phyloP scores from a whole-genome alignment of 129 eudicot species.

The Smallanthus sonchifolius region DNA sequence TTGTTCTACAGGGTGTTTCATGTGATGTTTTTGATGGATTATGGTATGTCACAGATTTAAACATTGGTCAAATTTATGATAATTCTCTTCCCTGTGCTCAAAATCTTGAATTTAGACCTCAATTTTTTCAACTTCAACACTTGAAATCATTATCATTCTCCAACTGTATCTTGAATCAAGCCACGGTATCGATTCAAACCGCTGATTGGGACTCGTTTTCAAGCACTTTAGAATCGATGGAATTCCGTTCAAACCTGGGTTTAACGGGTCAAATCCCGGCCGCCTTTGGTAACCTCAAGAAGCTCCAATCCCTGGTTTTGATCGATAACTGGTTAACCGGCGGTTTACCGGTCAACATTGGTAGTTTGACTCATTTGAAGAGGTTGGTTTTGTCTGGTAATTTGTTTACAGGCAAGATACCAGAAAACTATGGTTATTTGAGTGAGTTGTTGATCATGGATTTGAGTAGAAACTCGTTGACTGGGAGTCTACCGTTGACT shows the following conservation, averaged over 20 bases:
- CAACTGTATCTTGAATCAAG: constrained; percentile 46
- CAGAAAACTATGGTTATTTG: constrained; percentile 50
- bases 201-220: constrained; percentile 49
- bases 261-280: constrained; percentile 53
- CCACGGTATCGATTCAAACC: constrained; percentile 41
- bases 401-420: constrained; percentile 44
- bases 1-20: constrained; percentile 64
- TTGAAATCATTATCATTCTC: constrained; percentile 64
- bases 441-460: constrained; percentile 62
- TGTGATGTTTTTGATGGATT: constrained; percentile 77
- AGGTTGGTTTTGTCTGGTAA: constrained; percentile 66
- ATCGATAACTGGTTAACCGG: constrained; percentile 59
- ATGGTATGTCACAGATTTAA: constrained; percentile 77
- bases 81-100: constrained; percentile 65
- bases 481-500: constrained; percentile 52
- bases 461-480: constrained; percentile 58
- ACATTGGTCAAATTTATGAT: constrained; percentile 67
- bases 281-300: constrained; percentile 54
- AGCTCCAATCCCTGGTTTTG: constrained; percentile 60
- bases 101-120: constrained; percentile 55
- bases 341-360: constrained; percentile 40
- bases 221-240: constrained; percentile 47
- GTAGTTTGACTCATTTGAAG: constrained; percentile 44
- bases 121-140: constrained; percentile 55
- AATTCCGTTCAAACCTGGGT: constrained; percentile 62